phyloP scores from a whole-genome alignment of 1,284 basidiomycete species.

The Coniophora puteana region DNA sequence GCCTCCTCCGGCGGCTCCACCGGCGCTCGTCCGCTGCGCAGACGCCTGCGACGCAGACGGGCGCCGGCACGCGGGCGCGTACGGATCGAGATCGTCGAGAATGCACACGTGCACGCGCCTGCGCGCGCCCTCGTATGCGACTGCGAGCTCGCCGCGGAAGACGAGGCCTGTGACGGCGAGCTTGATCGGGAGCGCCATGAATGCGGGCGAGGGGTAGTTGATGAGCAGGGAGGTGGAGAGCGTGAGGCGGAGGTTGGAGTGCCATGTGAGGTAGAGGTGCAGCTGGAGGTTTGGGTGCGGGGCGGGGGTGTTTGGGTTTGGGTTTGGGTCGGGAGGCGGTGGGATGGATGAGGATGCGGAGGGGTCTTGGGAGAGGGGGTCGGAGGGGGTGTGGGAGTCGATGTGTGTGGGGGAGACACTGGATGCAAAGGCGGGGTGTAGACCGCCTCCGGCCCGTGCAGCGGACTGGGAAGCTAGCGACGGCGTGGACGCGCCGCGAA shows the following conservation, averaged over 20 bases:
- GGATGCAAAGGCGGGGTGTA: not conserved
- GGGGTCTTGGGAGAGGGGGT: constrained; percentile 6
- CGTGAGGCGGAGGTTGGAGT: constrained; percentile 76
- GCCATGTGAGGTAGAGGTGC: constrained; percentile 72
- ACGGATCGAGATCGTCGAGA: constrained; percentile 81
- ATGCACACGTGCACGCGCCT: constrained; percentile 85
- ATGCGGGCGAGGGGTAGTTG: constrained; percentile 91
- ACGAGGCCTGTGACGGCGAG: constrained; percentile 86
- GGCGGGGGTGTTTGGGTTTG: constrained; percentile 6
- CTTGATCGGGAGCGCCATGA: constrained; percentile 95
- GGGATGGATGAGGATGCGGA: constrained; percentile 14
- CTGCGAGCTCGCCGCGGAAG: constrained; percentile 82
- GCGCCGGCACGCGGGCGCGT: constrained; percentile 57
- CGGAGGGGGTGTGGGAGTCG: constrained; percentile 5
- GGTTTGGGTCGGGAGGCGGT: constrained; percentile 10
- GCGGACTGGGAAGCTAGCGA: constrained; percentile 13
- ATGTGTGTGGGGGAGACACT: not conserved
- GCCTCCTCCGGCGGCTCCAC: constrained; percentile 1
- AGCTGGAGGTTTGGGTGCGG: constrained; percentile 64
- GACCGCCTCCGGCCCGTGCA: constrained; percentile 9
- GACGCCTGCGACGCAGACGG: constrained; percentile 29
- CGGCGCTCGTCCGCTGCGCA: no score
- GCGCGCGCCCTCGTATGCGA: constrained; percentile 87
- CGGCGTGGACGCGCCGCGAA: no score
- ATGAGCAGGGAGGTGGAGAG: constrained; percentile 93